Evolutionary conservation across 192 early-diverging fungal species (phyloP), one percentile per base, ranked within the genome.

Genomic region (Coemansia sp.): DNA sequence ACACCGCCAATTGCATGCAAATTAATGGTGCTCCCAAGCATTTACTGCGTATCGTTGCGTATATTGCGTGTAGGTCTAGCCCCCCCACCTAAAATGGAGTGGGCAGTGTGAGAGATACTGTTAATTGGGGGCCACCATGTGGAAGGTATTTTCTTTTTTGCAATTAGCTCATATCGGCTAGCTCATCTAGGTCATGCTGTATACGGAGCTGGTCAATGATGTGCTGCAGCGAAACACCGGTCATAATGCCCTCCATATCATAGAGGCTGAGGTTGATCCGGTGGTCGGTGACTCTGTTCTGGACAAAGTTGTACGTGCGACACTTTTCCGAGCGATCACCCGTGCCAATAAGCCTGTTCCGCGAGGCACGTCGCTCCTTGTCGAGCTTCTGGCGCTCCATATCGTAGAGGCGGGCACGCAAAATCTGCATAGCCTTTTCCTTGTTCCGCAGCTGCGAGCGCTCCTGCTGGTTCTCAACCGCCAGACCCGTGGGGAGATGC

Each of bases 361-460:
- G 67, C 21, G 85, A 77, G 24, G 86, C 84, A 2, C 88, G 64
- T 36, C 91, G 82, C 63, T 86, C 86, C 11, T 58, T 65, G 3
- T 83, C 85, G 33, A 85, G 64, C 61, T 86, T 86, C 35, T 79
- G 68, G 34, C 90, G 76, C 67, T 94, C 90, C 18, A 71, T 69
- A 37, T 91, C 92, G 70, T 84, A 92, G 26, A 99, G 76, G 56
- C 89, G 86, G 0, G 94, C 89, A 11, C 88, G 83, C 36, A 99
- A 65, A 50, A 96, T 86, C 56, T 88, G 86, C 76, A 99, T 84
- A 0, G 95, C 96, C 64, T 90, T 92, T 0, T 89, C 90, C 67
- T 88, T 89, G 79, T 99, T 99, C 84, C 88, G 71, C 53, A 93
- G 90, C 73, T 99, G 95, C n/a, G 95, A 96, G 55, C 95, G 83